These are phyloP conservation scores for Diaporthe humulicola DNA, from an alignment of 2,329 filamentous ascomycete genomes.

Conservation along the genomic window DNA sequence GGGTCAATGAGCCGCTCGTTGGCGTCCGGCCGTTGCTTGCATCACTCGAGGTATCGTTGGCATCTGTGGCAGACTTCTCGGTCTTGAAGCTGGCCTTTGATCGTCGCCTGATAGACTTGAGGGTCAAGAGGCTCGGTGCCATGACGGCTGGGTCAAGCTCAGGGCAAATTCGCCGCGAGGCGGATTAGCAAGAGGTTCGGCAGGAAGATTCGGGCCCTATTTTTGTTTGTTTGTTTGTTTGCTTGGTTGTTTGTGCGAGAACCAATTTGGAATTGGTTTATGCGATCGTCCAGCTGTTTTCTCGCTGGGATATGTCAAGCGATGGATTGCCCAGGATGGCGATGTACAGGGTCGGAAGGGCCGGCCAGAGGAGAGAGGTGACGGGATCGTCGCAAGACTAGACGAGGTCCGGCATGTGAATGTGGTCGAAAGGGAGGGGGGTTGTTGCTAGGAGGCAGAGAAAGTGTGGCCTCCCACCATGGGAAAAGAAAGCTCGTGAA, in stretches of 20 bases:
- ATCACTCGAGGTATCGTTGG: conserved; percentile 72
- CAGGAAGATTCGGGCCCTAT: background rate
- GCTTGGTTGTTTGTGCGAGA: background rate
- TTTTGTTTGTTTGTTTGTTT: conserved; percentile 13
- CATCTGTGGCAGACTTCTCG: conserved; percentile 59
- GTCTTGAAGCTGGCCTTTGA: conserved; percentile 82
- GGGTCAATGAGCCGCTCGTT: conserved; percentile 79
- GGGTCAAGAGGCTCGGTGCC: conserved; percentile 75
- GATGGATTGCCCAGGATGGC: background rate
- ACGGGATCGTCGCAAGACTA: background rate
- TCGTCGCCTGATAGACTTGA: conserved; percentile 80
- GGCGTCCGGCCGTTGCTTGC: conserved; percentile 72
- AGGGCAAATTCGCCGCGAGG: conserved; percentile 10
- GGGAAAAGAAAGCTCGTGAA: conserved; percentile 10
- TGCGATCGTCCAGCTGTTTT: background rate
- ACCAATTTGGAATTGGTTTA: background rate
- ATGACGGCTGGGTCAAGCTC: conserved; percentile 51
- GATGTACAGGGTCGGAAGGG: background rate
- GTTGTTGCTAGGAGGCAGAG: conserved; percentile 19
- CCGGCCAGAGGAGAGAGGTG: background rate
- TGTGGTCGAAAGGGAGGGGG: background rate
- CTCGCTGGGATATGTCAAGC: background rate
- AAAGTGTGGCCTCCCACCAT: conserved; percentile 7
- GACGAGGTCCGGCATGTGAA: conserved; percentile 9
- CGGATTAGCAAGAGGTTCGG: background rate